phyloP scores from a whole-genome alignment of 306 rosid genomes.

The Medicago truncatula region MtrunA17r5.0-ANR NC_053048.1:46347501-46348000 shows the following conservation, averaged over 20 bases:
- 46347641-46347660: conserved; percentile 98
- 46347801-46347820: conserved; percentile 99
- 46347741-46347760: conserved; percentile 85
- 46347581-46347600: conserved; percentile 98
- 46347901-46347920: conserved; percentile 95
- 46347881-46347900: conserved; percentile 96
- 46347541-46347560: conserved; percentile 93
- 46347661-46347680: conserved; percentile 96
- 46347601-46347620: conserved; percentile 98
- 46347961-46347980: conserved; percentile 99
- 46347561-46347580: conserved; percentile 82
- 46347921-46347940: conserved; percentile 89
- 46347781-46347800: conserved; percentile 91
- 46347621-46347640: conserved; percentile 93
- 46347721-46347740: conserved; percentile 91
- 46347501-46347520: conserved; percentile 97
- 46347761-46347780: conserved; percentile 97
- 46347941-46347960: conserved; percentile 92
- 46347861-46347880: conserved; percentile 98
- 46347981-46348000: conserved; percentile 95
- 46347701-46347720: conserved; percentile 83
- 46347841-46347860: conserved; percentile 97
- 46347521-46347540: conserved; percentile 92
- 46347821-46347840: conserved; percentile 97
- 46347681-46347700: conserved; percentile 88